phyloP scores from a whole-genome alignment of 2,329 filamentous ascomycete species.

The Microdochium paspali region DNA sequence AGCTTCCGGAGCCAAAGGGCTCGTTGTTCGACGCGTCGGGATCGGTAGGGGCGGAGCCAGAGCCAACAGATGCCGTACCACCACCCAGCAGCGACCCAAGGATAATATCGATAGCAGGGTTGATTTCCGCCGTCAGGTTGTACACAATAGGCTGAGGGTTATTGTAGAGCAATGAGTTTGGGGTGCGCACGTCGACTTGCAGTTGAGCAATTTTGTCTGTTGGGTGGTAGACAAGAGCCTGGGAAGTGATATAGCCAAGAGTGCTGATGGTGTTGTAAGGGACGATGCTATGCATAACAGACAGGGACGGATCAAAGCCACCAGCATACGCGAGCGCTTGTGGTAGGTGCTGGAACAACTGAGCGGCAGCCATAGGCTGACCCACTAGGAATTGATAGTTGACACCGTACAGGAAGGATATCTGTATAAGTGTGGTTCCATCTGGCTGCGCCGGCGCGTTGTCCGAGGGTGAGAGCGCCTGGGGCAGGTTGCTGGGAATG shows the following conservation, averaged over 20 bases:
- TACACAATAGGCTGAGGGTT: constrained; percentile 56
- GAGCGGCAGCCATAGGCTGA: constrained; percentile 62
- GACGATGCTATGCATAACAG: constrained; percentile 61
- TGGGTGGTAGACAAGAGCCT: constrained; percentile 71
- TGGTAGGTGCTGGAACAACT: constrained; percentile 77
- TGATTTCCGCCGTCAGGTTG: constrained; percentile 71
- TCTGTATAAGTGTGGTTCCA: constrained; percentile 65
- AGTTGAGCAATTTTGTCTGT: constrained; percentile 58
- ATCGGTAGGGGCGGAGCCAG: constrained; percentile 23
- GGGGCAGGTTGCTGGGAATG: constrained; percentile 60
- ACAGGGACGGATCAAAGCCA: constrained; percentile 44
- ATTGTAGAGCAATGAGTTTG: constrained; percentile 67
- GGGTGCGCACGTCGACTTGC: constrained; percentile 58
- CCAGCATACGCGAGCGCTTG: constrained; percentile 55
- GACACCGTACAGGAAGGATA: constrained; percentile 72
- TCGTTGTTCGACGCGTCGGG: constrained; percentile 21
- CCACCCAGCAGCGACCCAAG: constrained; percentile 31
- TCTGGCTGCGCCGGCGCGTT: constrained; percentile 42
- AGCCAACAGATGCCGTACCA: constrained; percentile 27
- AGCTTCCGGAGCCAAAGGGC: constrained; percentile 29
- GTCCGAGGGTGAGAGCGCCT: constrained; percentile 63
- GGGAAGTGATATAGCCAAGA: constrained; percentile 72
- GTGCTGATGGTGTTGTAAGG: constrained; percentile 63
- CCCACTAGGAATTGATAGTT: constrained; percentile 78
- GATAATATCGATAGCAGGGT: constrained; percentile 66